These are phyloP conservation scores for Fusarium oxysporum DNA, from an alignment of 2,329 filamentous ascomycete species.

Conservation along the genomic window DNA sequence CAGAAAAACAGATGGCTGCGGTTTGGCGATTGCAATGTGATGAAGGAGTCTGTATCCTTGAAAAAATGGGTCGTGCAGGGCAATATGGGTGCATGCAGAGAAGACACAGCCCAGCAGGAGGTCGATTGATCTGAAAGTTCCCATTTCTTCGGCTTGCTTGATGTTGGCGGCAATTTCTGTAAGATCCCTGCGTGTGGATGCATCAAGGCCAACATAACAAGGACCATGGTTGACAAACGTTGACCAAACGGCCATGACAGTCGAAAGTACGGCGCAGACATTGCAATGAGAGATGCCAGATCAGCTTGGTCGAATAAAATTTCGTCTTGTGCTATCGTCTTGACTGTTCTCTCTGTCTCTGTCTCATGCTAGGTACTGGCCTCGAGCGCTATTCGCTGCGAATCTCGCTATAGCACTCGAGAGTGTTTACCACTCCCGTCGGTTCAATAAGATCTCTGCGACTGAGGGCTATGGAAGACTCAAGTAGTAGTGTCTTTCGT, in stretches of 20 bases:
- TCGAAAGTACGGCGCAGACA: conserved; percentile 54
- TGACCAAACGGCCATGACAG: conserved; percentile 37
- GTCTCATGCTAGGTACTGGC: conserved; percentile 72
- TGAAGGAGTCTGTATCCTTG: conserved; percentile 2
- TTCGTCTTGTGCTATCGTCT: conserved; percentile 78
- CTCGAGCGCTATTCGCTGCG: conserved; percentile 70
- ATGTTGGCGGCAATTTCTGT: conserved; percentile 18
- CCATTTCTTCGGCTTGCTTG: conserved; percentile 10
- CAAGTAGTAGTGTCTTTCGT: conserved; percentile 47
- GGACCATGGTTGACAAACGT: conserved; percentile 35
- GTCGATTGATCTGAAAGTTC: conserved; percentile 7
- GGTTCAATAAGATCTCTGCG: conserved; percentile 58
- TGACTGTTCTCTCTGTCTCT: conserved; percentile 58
- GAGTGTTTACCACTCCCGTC: conserved; percentile 53
- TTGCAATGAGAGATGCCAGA: conserved; percentile 55
- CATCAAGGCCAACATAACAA: conserved; percentile 19
- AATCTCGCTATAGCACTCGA: conserved; percentile 65
- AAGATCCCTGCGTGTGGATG: conserved; percentile 24
- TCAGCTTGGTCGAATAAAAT: conserved; percentile 59
- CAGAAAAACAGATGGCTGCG: neutral
- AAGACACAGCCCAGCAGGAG: neutral
- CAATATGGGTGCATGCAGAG: conserved; percentile 26
- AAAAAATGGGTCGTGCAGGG: conserved; percentile 12
- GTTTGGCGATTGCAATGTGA: conserved; percentile 3
- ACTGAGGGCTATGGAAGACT: conserved; percentile 61